These are phyloP conservation scores for Puccinia polysora DNA, from an alignment of 1,284 basidiomycete genomes.

Conservation along the genomic window DNA sequence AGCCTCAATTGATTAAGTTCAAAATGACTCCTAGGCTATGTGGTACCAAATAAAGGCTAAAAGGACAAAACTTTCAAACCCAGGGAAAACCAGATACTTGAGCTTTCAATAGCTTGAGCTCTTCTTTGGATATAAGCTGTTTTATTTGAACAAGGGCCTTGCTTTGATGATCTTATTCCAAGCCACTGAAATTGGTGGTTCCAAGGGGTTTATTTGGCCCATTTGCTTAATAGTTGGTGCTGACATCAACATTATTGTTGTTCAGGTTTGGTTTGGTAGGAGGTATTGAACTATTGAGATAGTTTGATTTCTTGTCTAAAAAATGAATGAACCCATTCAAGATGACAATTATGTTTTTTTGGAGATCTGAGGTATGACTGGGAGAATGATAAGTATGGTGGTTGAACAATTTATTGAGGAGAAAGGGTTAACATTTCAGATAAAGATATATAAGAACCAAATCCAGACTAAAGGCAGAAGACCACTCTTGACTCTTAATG, in stretches of 20 bases:
- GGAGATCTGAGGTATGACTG: neutral
- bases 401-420: conserved; percentile 29
- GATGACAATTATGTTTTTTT: conserved; percentile 32
- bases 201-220: neutral
- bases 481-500: too few species aligned
- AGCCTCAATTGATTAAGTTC: conserved; percentile 57
- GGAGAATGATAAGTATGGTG: conserved; percentile 7
- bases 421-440: too few species aligned
- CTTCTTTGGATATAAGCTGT: conserved; percentile 63
- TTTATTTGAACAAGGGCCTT: conserved; percentile 49
- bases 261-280: neutral
- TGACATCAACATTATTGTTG: neutral
- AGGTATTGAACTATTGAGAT: neutral
- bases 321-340: conserved; percentile 38
- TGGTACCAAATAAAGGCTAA: neutral
- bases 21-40: neutral
- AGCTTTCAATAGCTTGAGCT: conserved; percentile 73
- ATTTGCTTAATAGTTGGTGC: neutral
- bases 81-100: conserved; percentile 85
- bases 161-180: too few species aligned
- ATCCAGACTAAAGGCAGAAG: too few species aligned
- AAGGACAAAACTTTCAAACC: conserved; percentile 68
- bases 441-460: too few species aligned
- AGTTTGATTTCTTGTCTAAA: conserved; percentile 30
- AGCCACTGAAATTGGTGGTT: neutral